Base-by-base conservation (phyloP, 371 early-diverging fungal species). In the Haplosporangium sp. region DNA sequence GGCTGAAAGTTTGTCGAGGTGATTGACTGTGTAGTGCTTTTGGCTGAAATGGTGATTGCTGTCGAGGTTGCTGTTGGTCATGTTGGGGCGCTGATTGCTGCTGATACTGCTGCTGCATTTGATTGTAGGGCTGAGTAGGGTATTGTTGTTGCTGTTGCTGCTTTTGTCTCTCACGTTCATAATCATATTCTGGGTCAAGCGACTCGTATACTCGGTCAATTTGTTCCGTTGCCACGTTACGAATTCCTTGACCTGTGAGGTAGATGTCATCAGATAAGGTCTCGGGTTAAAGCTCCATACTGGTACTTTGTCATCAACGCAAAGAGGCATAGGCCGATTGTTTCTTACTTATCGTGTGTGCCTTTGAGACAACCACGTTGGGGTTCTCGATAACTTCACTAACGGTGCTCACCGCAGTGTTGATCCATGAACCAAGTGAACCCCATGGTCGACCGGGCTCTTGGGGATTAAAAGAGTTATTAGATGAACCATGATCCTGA, bases 361-460 rank as follows among this genome's bases (percentile, higher is more conserved):
- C 77, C 42, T 67, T 77, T 18, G 77, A 67, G 36, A 77, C 77
- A 2, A 77, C 77, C 23, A 71, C 68, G 37, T 77, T 77, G 29
- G 77, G 77, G 20, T 77, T 77, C 45, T 77, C 77, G 12, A 77
- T 77, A 29, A 77, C 77, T 46, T 67, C 77, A 40, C 62, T 77
- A 23, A 77, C 77, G 7, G 77, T 77, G 54, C 68, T 77, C 38
- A 77, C 77, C 0, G 77, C 77, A 5, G 77, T 71, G 47, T 77
- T 77, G 50, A 77, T 67, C 77, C 77, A 77, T 0, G 77, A 77
- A 38, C 77, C 59, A 20, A 77, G 45, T 0, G 72, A 71, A 10
- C 77, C 77, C 77, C 77, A 77, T 0, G 68, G 68, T 8, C 61
- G 53, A 4, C 62, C 55, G 1, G 53, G 21, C 2, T 71, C 68